A percentile compares a stretch with the other conserved stretches of the same genome.
Conservation (phyloP, 805 yeast species). For the Hanseniaspora clermontiae region DNA sequence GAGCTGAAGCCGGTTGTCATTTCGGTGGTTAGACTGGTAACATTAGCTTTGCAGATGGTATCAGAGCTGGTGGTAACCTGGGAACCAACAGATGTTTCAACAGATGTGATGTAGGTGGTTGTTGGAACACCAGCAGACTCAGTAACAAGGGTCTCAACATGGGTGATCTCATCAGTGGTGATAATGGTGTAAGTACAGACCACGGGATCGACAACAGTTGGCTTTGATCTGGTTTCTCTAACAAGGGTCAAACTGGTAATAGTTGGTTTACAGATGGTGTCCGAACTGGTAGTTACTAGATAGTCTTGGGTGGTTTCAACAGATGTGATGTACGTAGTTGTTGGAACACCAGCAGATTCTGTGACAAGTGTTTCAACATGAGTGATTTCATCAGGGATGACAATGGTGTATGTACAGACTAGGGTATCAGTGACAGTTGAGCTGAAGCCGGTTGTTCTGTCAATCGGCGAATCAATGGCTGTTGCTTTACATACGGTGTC, state of each 20-base stretch:
- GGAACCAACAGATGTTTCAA: not conserved
- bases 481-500: too few relatives aligned
- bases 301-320: not conserved
- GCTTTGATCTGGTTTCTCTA: too few relatives aligned
- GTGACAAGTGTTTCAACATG: constrained; percentile 4
- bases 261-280: not conserved
- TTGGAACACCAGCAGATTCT: not conserved
- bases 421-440: not conserved
- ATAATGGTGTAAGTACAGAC: not conserved
- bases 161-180: not conserved
- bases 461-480: too few relatives aligned
- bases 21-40: too few relatives aligned
- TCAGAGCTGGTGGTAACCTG: not conserved
- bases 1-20: too few relatives aligned
- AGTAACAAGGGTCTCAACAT: constrained; percentile 2
- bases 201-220: not conserved
- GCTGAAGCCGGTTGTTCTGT: not conserved
- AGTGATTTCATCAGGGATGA: not conserved
- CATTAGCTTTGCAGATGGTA: not conserved
- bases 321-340: not conserved
- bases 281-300: not conserved
- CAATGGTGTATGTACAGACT: not conserved
- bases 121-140: not conserved
- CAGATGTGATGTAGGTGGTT: not conserved
- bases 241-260: not conserved